Evolutionary conservation across 108 stramenopile species (phyloP).

Genomic region (Pseudonitzschia multistriata): DNA sequence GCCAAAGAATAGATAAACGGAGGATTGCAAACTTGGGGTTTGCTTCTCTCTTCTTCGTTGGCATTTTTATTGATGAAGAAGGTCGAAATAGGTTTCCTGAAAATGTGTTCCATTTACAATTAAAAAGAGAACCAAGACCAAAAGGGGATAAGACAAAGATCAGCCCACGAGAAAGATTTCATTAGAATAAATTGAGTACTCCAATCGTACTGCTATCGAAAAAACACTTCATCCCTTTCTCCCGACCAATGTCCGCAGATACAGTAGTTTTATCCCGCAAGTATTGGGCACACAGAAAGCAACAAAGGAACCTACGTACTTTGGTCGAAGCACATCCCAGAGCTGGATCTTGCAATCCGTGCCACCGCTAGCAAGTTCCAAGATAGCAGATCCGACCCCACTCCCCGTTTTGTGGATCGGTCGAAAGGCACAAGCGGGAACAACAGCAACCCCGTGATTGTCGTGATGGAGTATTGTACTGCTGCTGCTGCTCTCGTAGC

Average conservation of each 20-base stretch:
- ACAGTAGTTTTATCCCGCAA: too few relatives aligned
- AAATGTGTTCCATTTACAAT: too few relatives aligned
- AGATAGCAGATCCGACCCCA: conserved; percentile 3
- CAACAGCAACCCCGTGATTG: conserved; percentile 46
- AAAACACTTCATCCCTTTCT: too few relatives aligned
- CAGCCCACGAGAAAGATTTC: too few relatives aligned
- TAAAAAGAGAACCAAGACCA: too few relatives aligned
- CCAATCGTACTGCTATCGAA: too few relatives aligned
- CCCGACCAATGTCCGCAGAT: too few relatives aligned
- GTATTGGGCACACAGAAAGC: neutral
- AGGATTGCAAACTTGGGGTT: conserved; percentile 79
- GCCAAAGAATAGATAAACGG: conserved; percentile 75
- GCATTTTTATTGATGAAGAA: conserved; percentile 23
- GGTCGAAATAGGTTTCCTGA: conserved; percentile 35
- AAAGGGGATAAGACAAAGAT: too few relatives aligned
- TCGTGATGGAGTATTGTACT: conserved; percentile 54
- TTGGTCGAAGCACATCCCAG: conserved; percentile 64
- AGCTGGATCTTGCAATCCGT: conserved; percentile 75
- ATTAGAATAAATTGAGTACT: neutral
- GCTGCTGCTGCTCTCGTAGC: neutral
- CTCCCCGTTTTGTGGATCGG: conserved; percentile 17
- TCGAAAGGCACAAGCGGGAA: conserved; percentile 66
- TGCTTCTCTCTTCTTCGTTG: conserved; percentile 13
- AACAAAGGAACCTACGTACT: conserved; percentile 30
- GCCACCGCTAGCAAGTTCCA: conserved; percentile 67